phyloP scores from a whole-genome alignment of 2,329 filamentous ascomycete species.

The Trichoderma afroharzianum region DNA sequence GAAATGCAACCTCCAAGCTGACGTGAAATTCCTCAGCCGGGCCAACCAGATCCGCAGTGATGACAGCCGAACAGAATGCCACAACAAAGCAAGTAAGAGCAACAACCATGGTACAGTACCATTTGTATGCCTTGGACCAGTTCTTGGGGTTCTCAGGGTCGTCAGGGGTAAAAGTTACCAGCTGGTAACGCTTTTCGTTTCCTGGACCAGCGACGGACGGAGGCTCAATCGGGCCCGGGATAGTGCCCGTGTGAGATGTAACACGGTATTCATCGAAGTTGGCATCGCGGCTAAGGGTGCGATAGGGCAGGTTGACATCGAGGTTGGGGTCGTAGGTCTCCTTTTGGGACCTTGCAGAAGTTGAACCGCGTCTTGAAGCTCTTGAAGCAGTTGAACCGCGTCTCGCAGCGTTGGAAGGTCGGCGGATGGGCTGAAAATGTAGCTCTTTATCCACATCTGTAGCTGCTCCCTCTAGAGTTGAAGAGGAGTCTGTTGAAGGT shows the following conservation, averaged over 20 bases:
- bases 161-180: constrained; percentile 62
- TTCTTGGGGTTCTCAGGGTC: constrained; percentile 83
- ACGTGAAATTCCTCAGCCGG: constrained; percentile 62
- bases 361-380: background rate
- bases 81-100: constrained; percentile 73
- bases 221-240: constrained; percentile 43
- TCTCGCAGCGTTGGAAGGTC: background rate
- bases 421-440: background rate
- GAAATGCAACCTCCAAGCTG: constrained; percentile 66
- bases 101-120: constrained; percentile 83
- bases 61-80: constrained; percentile 67
- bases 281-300: constrained; percentile 57
- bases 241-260: constrained; percentile 60
- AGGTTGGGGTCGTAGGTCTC: constrained; percentile 38
- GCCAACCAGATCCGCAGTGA: constrained; percentile 70
- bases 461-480: background rate
- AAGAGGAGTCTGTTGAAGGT: background rate
- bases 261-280: constrained; percentile 65
- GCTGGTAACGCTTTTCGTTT: constrained; percentile 40
- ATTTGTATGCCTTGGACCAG: constrained; percentile 74
- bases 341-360: constrained; percentile 24
- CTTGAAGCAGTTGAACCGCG: background rate
- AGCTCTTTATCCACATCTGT: background rate
- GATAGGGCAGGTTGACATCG: constrained; percentile 60
- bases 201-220: constrained; percentile 23